phyloP scores from a whole-genome alignment of 768 basidiomycete genomes.

The Lentinula boryana region DNA sequence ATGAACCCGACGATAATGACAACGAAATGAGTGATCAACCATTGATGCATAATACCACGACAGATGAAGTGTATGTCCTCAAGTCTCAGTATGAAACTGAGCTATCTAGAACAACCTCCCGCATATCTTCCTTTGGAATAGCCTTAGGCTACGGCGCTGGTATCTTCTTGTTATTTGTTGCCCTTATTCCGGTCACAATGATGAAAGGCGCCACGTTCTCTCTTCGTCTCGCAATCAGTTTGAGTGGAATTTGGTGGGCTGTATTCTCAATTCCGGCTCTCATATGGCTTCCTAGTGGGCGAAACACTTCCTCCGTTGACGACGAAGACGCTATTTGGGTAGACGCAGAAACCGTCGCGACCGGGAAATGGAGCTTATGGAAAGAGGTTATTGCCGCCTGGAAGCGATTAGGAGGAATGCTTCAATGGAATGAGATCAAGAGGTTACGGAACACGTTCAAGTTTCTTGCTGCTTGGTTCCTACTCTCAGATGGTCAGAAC shows the following conservation, averaged over 20 bases:
- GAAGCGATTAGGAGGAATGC: slow-evolving; percentile 69
- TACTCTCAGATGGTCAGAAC: slow-evolving; percentile 79
- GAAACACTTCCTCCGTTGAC: slow-evolving; percentile 7
- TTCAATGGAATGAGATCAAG: slow-evolving; percentile 66
- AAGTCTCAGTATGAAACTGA: slow-evolving; percentile 43
- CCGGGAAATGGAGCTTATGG: slow-evolving; percentile 35
- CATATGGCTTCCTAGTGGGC: slow-evolving; percentile 56
- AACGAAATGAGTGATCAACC: slow-evolving; percentile 28
- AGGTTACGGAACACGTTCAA: slow-evolving; percentile 78
- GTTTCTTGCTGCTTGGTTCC: slow-evolving; percentile 91
- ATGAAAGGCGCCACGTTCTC: slow-evolving; percentile 66
- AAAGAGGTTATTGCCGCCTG: slow-evolving; percentile 65
- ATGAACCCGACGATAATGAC: slow-evolving; percentile 11
- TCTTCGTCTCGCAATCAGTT: slow-evolving; percentile 75
- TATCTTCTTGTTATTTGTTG: slow-evolving; percentile 65
- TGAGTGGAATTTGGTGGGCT: slow-evolving; percentile 88
- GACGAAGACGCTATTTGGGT: slow-evolving; percentile 13
- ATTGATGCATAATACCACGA: slow-evolving; percentile 23
- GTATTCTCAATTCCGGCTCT: slow-evolving; percentile 75
- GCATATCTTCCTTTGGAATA: slow-evolving; percentile 80
- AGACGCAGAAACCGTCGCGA: slow-evolving; percentile 11
- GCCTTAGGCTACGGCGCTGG: slow-evolving; percentile 85
- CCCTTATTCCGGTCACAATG: slow-evolving; percentile 71
- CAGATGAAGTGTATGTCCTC: slow-evolving; percentile 17
- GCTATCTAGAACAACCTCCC: slow-evolving; percentile 71